These are phyloP conservation scores for Tricholoma bakamatsutake DNA, from an alignment of 768 basidiomycete genomes.

Conservation along the genomic window DNA sequence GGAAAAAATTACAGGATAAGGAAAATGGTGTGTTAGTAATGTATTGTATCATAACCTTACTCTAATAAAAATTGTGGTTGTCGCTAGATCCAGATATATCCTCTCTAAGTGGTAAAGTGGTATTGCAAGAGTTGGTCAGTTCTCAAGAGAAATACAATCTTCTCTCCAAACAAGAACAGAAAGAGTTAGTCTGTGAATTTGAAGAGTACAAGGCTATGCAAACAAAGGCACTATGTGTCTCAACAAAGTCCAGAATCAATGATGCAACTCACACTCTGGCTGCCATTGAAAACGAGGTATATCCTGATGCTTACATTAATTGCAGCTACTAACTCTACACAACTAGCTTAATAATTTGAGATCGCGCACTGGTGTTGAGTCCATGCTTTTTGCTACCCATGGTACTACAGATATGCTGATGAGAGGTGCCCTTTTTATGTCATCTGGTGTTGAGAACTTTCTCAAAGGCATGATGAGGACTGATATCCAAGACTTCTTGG, in stretches of 20 bases:
- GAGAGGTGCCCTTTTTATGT: background rate
- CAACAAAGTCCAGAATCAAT: background rate
- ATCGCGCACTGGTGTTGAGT: background rate
- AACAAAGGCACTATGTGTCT: background rate
- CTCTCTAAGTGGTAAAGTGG: background rate
- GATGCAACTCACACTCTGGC: background rate
- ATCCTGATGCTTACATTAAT: background rate
- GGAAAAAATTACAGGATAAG: background rate
- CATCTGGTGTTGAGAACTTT: background rate
- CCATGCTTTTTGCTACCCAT: background rate
- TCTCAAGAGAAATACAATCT: background rate
- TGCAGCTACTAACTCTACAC: background rate
- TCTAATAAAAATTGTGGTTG: background rate
- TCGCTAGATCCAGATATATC: background rate
- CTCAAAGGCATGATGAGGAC: background rate
- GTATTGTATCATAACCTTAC: background rate
- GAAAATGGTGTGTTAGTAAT: constrained; percentile 8
- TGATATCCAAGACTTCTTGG: background rate
- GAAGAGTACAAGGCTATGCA: background rate
- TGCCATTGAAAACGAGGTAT: background rate
- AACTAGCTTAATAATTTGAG: background rate
- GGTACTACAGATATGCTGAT: background rate
- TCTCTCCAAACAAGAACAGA: background rate
- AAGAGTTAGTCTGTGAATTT: background rate
- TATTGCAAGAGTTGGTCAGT: background rate